A percentile compares a stretch with the other conserved stretches of the same genome.
Evolutionary conservation across 441 rosid species (phyloP).

Genomic region (Populus hybrid): DNA sequence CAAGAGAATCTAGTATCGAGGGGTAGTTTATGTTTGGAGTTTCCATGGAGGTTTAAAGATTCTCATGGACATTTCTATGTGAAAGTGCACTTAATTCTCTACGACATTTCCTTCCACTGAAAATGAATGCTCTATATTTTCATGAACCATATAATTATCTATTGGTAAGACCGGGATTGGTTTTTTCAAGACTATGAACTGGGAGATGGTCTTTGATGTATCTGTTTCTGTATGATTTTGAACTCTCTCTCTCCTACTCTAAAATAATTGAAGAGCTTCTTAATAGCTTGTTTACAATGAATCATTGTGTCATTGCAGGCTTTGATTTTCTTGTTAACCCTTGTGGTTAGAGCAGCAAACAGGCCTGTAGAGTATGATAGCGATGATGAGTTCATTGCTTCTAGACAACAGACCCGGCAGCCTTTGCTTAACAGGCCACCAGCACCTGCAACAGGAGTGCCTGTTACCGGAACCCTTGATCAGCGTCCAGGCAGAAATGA

Average conservation of each 20-base stretch:
- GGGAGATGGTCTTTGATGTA: background rate
- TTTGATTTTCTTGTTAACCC: constrained; percentile 71
- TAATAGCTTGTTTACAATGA: constrained; percentile 3
- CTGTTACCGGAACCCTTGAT: constrained; percentile 72
- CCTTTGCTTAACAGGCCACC: constrained; percentile 78
- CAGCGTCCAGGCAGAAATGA: constrained; percentile 90
- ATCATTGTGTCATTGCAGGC: constrained; percentile 49
- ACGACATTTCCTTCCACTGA: background rate
- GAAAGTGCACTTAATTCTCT: background rate
- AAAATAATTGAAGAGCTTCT: background rate
- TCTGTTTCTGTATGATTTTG: background rate
- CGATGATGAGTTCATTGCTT: constrained; percentile 74
- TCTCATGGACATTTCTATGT: background rate
- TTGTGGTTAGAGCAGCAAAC: constrained; percentile 76
- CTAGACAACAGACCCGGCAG: constrained; percentile 79
- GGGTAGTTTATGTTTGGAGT: background rate
- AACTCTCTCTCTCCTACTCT: background rate
- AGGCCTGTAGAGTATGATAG: constrained; percentile 80
- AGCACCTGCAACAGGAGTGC: constrained; percentile 66
- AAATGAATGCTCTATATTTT: background rate
- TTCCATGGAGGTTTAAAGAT: background rate
- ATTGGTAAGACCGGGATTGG: background rate
- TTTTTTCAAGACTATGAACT: background rate
- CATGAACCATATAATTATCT: background rate
- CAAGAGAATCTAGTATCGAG: background rate